Conservation (phyloP, 2,329 filamentous ascomycete genomes). For the Pseudopithomyces maydicus region DNA sequence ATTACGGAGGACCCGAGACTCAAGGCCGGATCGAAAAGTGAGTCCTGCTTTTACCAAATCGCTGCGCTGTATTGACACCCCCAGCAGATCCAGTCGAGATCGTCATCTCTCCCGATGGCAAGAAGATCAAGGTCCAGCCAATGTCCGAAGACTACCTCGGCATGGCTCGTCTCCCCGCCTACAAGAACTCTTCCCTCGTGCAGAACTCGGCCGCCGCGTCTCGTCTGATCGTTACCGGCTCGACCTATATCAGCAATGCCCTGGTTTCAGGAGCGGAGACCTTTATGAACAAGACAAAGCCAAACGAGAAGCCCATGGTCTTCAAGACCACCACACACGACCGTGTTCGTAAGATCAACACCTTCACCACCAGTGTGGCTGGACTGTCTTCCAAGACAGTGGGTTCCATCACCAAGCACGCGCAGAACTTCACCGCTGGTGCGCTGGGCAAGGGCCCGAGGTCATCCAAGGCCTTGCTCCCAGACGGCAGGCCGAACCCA, state of each 20-base stretch:
- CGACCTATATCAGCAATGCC: conserved; percentile 76
- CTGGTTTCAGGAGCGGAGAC: conserved; percentile 77
- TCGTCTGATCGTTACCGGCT: conserved; percentile 87
- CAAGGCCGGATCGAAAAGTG: conserved; percentile 89
- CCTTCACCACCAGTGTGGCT: conserved; percentile 79
- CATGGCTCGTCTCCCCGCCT: conserved; percentile 85
- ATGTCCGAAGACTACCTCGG: conserved; percentile 73
- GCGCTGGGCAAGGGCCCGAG: conserved; percentile 67
- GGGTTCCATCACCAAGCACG: conserved; percentile 78
- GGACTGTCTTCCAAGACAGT: conserved; percentile 84
- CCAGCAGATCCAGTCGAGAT: conserved; percentile 77
- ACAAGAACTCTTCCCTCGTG: conserved; percentile 84
- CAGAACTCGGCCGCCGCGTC: conserved; percentile 87
- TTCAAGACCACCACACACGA: conserved; percentile 86
- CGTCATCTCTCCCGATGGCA: conserved; percentile 70
- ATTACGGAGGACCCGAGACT: conserved; percentile 78
- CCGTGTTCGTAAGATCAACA: conserved; percentile 86
- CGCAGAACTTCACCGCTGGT: conserved; percentile 86
- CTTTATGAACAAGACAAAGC: conserved; percentile 81
- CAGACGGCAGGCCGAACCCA: conserved; percentile 67
- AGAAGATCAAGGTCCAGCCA: conserved; percentile 71
- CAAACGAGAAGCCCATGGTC: conserved; percentile 78
- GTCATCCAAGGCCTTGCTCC: conserved; percentile 66
- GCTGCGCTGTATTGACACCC: conserved; percentile 24
- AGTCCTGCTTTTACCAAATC: conserved; percentile 25